Percentiles rank a stretch among this genome's conserved stretches.
Evolutionary conservation across 2,329 filamentous ascomycete species (phyloP).

Genomic region (Tolypocladium paradoxum): DNA sequence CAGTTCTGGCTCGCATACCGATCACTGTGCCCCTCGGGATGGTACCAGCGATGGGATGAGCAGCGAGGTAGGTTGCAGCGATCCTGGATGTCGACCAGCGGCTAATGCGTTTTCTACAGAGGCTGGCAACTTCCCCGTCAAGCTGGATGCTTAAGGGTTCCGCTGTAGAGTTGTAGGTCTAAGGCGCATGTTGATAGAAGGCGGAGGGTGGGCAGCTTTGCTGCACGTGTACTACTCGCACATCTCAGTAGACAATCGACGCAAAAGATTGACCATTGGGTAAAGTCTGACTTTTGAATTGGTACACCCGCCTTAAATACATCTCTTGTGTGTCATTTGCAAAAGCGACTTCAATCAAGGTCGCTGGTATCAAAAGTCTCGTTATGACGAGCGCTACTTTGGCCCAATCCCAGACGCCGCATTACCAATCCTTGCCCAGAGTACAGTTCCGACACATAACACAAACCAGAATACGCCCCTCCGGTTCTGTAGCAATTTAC

Average conservation of each 20-base stretch:
- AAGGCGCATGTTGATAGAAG: slow-evolving; percentile 11
- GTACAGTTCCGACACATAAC: neutral
- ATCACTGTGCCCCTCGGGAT: slow-evolving; percentile 91
- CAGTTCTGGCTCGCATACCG: slow-evolving; percentile 96
- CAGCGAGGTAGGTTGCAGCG: slow-evolving; percentile 65
- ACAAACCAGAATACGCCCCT: neutral
- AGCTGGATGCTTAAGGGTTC: slow-evolving; percentile 45
- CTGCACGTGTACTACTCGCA: slow-evolving; percentile 27
- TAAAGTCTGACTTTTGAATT: neutral
- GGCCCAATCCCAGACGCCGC: slow-evolving; percentile 1
- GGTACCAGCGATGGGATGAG: slow-evolving; percentile 92
- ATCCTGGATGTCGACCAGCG: neutral
- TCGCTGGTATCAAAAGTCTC: slow-evolving; percentile 1
- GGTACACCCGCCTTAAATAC: neutral
- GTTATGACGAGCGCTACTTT: neutral
- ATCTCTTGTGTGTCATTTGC: slow-evolving; percentile 1
- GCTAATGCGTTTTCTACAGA: slow-evolving; percentile 32
- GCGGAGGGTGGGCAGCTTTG: slow-evolving; percentile 18
- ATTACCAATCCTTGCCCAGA: neutral
- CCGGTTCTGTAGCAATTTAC: neutral
- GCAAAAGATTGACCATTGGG: slow-evolving; percentile 10
- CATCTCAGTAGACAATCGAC: slow-evolving; percentile 16
- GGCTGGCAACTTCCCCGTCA: slow-evolving; percentile 57
- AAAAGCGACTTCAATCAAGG: neutral
- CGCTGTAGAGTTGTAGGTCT: slow-evolving; percentile 8